These are phyloP conservation scores for Diaporthe capsici DNA, from an alignment of 2,329 filamentous ascomycete species.

Conservation along the genomic window DNA sequence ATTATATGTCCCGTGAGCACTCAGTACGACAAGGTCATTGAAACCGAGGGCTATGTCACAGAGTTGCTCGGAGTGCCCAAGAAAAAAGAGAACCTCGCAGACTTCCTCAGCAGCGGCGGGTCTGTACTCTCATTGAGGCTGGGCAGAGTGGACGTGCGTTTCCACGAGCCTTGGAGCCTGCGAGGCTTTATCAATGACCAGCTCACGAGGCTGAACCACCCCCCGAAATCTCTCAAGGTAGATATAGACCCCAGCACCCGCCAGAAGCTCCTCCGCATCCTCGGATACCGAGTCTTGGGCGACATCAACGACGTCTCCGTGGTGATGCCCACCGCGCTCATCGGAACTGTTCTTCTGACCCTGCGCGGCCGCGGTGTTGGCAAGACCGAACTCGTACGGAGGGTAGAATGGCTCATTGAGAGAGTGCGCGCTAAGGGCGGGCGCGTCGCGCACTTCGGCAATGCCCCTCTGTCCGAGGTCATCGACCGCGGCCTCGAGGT, in stretches of 20 bases:
- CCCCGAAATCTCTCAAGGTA: conserved; percentile 63
- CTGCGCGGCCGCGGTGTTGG: conserved; percentile 93
- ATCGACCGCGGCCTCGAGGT: conserved; percentile 93
- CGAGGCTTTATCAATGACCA: conserved; percentile 86
- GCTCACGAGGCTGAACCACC: conserved; percentile 67
- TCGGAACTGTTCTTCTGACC: conserved; percentile 93
- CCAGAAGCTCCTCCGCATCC: conserved; percentile 82
- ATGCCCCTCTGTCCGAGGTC: conserved; percentile 82
- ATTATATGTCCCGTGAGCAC: conserved; percentile 97
- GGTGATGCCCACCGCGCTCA: conserved; percentile 97
- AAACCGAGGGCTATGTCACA: conserved; percentile 96
- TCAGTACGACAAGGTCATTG: conserved; percentile 99
- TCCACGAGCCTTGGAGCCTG: conserved; percentile 96
- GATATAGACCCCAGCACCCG: conserved; percentile 68
- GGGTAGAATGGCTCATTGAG: conserved; percentile 90
- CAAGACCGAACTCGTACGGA: conserved; percentile 84
- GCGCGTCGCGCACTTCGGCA: conserved; percentile 92
- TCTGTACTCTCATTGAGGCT: conserved; percentile 91
- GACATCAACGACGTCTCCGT: conserved; percentile 98
- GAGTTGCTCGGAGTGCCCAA: conserved; percentile 95
- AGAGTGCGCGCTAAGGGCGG: conserved; percentile 89
- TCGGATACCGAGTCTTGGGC: conserved; percentile 92
- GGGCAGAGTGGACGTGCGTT: conserved; percentile 93
- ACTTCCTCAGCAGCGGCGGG: conserved; percentile 87
- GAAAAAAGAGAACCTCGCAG: conserved; percentile 91